Percentiles rank a stretch among this genome's conserved stretches.
These are phyloP conservation scores for Saccharata proteae DNA, from an alignment of 2,329 filamentous ascomycete species.

Conservation along the genomic window DNA sequence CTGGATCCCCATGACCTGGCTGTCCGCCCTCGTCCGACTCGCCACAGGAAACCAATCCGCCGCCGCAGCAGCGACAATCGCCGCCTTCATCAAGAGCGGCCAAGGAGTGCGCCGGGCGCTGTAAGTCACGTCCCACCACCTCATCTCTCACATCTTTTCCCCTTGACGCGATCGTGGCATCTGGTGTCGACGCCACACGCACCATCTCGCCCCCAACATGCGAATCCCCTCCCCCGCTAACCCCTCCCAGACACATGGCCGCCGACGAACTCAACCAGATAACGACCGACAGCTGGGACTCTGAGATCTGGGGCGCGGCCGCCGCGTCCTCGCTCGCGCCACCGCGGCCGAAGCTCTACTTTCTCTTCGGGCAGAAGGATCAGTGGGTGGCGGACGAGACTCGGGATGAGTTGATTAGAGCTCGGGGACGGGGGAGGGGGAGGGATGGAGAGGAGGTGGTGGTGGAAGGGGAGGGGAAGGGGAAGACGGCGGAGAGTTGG, in stretches of 20 bases:
- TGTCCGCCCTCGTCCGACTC: constrained; percentile 30
- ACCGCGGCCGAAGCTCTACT: constrained; percentile 36
- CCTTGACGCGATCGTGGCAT: no score
- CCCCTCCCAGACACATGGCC: constrained; percentile 39
- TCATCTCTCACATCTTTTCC: background rate
- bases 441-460: constrained; percentile 17
- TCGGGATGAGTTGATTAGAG: constrained; percentile 40
- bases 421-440: constrained; percentile 22
- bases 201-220: no score
- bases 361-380: constrained; percentile 48
- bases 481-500: no score
- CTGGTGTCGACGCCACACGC: no score
- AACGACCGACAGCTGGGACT: constrained; percentile 43
- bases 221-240: no score
- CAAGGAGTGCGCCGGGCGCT: constrained; percentile 43
- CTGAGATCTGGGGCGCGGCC: constrained; percentile 46
- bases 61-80: constrained; percentile 37
- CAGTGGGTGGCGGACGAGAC: constrained; percentile 51
- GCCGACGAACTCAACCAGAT: constrained; percentile 47
- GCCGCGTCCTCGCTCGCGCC: constrained; percentile 5
- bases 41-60: constrained; percentile 32
- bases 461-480: no score
- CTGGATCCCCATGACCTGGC: constrained; percentile 26
- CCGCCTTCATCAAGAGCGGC: constrained; percentile 36
- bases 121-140: constrained; percentile 18